Conservation (phyloP, 225 moss, liverwort and hornwort species). For the Rhytidiadelphus loreus region DNA sequence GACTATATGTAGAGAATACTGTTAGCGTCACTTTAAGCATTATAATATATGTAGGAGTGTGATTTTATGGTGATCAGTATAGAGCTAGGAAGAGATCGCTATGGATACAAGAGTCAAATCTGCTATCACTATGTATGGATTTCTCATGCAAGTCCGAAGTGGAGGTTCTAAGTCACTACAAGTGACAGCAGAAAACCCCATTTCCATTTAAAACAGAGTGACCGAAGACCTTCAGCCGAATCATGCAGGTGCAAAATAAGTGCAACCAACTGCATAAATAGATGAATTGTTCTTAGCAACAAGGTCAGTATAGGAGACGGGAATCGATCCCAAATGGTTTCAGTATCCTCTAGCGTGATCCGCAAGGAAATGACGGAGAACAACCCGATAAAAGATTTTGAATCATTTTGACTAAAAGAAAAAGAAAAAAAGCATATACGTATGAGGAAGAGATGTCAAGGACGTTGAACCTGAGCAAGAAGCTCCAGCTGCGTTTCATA, state of each 20-base stretch:
- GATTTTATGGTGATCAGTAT: neutral
- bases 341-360: neutral
- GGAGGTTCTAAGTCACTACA: neutral
- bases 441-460: neutral
- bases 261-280: neutral
- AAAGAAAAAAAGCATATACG: neutral
- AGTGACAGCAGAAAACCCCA: neutral
- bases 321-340: neutral
- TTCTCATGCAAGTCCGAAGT: neutral
- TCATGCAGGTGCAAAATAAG: neutral
- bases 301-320: neutral
- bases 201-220: neutral
- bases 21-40: neutral
- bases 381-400: neutral
- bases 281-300: neutral
- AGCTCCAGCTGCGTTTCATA: constrained; percentile 47
- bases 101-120: neutral
- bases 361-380: neutral
- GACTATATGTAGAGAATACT: neutral
- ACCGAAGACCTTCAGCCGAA: neutral
- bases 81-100: neutral
- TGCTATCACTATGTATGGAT: neutral
- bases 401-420: neutral
- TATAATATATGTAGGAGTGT: neutral
- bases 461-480: constrained; percentile 39